Base-by-base conservation (phyloP, 768 basidiomycete species). In the Tephrocybe rancida region DNA sequence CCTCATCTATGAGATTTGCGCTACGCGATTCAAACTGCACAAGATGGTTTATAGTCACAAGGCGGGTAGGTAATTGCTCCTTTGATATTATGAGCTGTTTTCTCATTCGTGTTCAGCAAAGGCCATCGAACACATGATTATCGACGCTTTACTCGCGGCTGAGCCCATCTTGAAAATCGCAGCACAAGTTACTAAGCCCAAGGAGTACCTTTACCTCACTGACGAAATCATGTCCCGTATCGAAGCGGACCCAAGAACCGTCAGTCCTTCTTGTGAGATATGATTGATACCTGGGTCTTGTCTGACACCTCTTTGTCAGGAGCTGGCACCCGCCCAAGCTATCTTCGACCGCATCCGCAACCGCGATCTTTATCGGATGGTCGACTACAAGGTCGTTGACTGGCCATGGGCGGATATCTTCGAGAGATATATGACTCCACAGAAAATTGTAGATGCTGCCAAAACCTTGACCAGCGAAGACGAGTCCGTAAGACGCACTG, bases 31-130 rank as follows among this genome's bases (percentile, higher is more conserved):
- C 63, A 87, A 81, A 32, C 72, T 93, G n/a, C 90, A 92, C 69
- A 93, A 92, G 63, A 79, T 78, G 6, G 78, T 91, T n/a, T 94
- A 93, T 58, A 85, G 83, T 55, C 91, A 93, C 67, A 92, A 92
- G 65, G 83, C 88, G 1, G 85, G 84, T 84, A 53, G 19, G 77
- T 19, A 19, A 7, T 11, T 38, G n/a, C n/a, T 38, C 67, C 13
- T 32, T 13, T 18, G 8, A 25, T 8, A 42, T 22, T 26, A 22
- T 19, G 54, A 22, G 41, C 18, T 34, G n/a, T 10, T 44, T n/a
- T 30, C 25, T 39, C 2, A 34, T 27, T 34, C 25, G 32, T n/a
- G 14, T 29, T 52, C 16, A 88, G 90, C 88, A 3, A 87, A 81
- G 59, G 84, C 88, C 0, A 86, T 92, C 46, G 92, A 92, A 65